These are phyloP conservation scores for Sporothrix protearum DNA, from an alignment of 2,329 filamentous ascomycete genomes.

Conservation along the genomic window DNA sequence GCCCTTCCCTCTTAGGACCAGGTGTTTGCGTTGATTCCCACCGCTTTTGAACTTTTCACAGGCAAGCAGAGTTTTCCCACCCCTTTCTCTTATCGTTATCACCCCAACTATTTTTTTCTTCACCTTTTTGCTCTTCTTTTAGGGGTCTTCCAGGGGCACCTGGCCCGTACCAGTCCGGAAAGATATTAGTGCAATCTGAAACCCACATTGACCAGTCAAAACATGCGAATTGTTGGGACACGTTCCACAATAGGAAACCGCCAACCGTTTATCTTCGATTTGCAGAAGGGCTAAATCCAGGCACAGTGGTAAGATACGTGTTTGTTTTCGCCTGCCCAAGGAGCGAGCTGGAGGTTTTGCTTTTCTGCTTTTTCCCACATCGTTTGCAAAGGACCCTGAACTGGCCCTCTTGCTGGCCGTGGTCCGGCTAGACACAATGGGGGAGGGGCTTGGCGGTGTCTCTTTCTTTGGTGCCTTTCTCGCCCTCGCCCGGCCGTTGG, in stretches of 20 bases:
- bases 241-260: slow-evolving; percentile 10
- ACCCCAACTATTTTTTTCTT: neutral
- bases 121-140: neutral
- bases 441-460: neutral
- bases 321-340: neutral
- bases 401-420: neutral
- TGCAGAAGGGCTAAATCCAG: slow-evolving; percentile 1
- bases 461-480: neutral
- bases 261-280: slow-evolving; percentile 1
- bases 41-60: neutral
- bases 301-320: neutral
- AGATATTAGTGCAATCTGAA: neutral
- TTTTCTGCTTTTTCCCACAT: neutral
- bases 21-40: neutral
- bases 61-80: neutral
- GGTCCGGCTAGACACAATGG: neutral
- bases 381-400: neutral
- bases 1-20: neutral
- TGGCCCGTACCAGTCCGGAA: neutral
- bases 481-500: neutral
- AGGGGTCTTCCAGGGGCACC: neutral
- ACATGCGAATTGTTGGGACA: slow-evolving; percentile 1
- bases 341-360: neutral
- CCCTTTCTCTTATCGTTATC: slow-evolving; percentile 10
- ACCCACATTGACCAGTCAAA: slow-evolving; percentile 11